A percentile compares a stretch with the other conserved stretches of the same genome.
These are phyloP conservation scores for Talaromyces sp. DNA, from an alignment of 2,329 filamentous ascomycete genomes.

Conservation along the genomic window DNA sequence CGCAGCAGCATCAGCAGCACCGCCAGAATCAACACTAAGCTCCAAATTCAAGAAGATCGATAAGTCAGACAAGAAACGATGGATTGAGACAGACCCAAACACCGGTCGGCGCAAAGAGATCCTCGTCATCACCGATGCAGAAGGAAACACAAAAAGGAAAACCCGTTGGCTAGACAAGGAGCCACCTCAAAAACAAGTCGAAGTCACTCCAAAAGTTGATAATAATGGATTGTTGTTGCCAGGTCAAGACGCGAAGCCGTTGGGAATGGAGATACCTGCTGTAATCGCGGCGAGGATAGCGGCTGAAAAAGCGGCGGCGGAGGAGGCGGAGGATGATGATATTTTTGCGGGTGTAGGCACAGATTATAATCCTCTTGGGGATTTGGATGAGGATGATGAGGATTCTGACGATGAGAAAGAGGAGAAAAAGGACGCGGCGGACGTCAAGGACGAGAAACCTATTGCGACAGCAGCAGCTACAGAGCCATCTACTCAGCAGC, in stretches of 20 bases:
- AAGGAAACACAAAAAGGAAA: slow-evolving; percentile 61
- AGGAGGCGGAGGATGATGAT: slow-evolving; percentile 54
- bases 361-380: slow-evolving; percentile 59
- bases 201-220: slow-evolving; percentile 14
- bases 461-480: neutral
- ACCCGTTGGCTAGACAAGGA: slow-evolving; percentile 51
- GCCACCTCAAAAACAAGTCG: neutral
- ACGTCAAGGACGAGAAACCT: neutral
- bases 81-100: slow-evolving; percentile 54
- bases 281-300: slow-evolving; percentile 37
- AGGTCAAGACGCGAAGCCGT: slow-evolving; percentile 45
- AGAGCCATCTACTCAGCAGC: slow-evolving; percentile 19
- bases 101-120: slow-evolving; percentile 53
- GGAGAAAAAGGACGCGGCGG: slow-evolving; percentile 12
- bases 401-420: slow-evolving; percentile 29
- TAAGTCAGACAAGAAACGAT: slow-evolving; percentile 48
- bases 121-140: slow-evolving; percentile 55
- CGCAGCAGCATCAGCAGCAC: slow-evolving; percentile 39
- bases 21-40: slow-evolving; percentile 49
- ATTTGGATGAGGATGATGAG: slow-evolving; percentile 47
- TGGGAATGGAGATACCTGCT: slow-evolving; percentile 51
- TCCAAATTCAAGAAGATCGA: slow-evolving; percentile 54
- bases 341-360: slow-evolving; percentile 61
- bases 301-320: slow-evolving; percentile 17
- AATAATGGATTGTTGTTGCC: slow-evolving; percentile 36